Conservation (phyloP, 2,329 filamentous ascomycete species). For the Beauveria australis region DNA sequence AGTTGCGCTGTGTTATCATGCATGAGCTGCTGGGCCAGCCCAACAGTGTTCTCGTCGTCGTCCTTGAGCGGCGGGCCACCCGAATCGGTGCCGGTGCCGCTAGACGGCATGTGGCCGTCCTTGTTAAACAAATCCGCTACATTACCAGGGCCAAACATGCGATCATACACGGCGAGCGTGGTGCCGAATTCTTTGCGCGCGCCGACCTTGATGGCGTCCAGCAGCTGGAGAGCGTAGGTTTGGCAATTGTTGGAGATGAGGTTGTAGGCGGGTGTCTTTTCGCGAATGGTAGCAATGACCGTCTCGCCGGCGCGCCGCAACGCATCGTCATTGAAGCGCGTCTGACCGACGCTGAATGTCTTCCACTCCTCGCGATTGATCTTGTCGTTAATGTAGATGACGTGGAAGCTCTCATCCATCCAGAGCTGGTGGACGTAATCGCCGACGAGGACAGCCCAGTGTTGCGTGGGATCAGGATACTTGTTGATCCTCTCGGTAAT, state of each 20-base stretch:
- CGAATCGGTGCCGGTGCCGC: slow-evolving; percentile 18
- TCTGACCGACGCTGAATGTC: slow-evolving; percentile 43
- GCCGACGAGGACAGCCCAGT: slow-evolving; percentile 51
- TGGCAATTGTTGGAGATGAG: slow-evolving; percentile 55
- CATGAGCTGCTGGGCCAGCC: slow-evolving; percentile 44
- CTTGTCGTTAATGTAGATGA: slow-evolving; percentile 48
- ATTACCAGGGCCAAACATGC: slow-evolving; percentile 39
- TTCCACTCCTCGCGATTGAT: slow-evolving; percentile 40
- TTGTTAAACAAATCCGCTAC: slow-evolving; percentile 43
- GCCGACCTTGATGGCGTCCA: slow-evolving; percentile 46
- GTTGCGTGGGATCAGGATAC: slow-evolving; percentile 52
- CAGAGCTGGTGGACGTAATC: slow-evolving; percentile 50
- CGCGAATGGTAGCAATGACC: slow-evolving; percentile 43
- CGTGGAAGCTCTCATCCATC: slow-evolving; percentile 51
- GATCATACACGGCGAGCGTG: slow-evolving; percentile 44
- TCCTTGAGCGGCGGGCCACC: not conserved
- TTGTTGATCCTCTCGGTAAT: slow-evolving; percentile 46
- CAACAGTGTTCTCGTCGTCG: slow-evolving; percentile 32
- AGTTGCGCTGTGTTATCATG: slow-evolving; percentile 44
- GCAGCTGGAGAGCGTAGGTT: slow-evolving; percentile 43
- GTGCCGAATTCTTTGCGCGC: slow-evolving; percentile 44
- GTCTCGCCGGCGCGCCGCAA: slow-evolving; percentile 41
- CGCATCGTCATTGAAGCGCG: slow-evolving; percentile 47
- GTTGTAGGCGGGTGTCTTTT: slow-evolving; percentile 43
- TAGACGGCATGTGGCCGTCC: slow-evolving; percentile 13